Conservation (phyloP, 495 filamentous ascomycete genomes). For the Penicillium parvum region DNA sequence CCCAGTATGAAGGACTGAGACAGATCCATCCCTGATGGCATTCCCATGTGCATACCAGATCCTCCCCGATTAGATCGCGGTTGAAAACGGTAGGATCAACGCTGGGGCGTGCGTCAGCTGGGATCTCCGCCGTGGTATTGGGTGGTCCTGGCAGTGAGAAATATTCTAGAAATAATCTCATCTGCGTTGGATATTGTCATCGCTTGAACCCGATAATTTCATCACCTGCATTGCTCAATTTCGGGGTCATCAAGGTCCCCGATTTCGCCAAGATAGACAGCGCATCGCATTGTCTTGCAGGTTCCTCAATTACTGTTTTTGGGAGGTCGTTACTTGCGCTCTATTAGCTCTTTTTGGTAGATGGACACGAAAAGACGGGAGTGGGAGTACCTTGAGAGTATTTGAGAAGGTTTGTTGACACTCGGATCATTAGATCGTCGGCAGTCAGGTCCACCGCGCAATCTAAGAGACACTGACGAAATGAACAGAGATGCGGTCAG, state of each 20-base stretch:
- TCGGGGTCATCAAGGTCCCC: not conserved
- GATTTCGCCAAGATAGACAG: too few relatives aligned
- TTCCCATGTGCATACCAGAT: not conserved
- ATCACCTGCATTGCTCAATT: too few relatives aligned
- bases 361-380: too few relatives aligned
- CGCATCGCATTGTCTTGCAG: too few relatives aligned
- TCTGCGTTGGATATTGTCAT: too few relatives aligned
- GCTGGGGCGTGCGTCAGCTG: slow-evolving; percentile 5
- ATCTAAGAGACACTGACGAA: not conserved
- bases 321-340: too few relatives aligned
- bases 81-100: slow-evolving; percentile 22
- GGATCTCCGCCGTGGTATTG: slow-evolving; percentile 10
- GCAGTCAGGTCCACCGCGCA: too few relatives aligned
- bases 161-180: slow-evolving; percentile 6
- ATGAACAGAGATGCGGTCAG: not conserved
- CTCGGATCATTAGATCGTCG: too few relatives aligned
- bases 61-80: not conserved
- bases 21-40: too few relatives aligned
- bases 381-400: slow-evolving; percentile 35
- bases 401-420: slow-evolving; percentile 37
- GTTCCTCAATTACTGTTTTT: not conserved
- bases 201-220: too few relatives aligned
- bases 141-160: not conserved
- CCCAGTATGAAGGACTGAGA: too few relatives aligned
- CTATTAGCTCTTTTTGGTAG: too few relatives aligned